These are phyloP conservation scores for Globisporangium perplexum DNA, from an alignment of 352 stramenopile genomes.

Conservation along the genomic window DNA sequence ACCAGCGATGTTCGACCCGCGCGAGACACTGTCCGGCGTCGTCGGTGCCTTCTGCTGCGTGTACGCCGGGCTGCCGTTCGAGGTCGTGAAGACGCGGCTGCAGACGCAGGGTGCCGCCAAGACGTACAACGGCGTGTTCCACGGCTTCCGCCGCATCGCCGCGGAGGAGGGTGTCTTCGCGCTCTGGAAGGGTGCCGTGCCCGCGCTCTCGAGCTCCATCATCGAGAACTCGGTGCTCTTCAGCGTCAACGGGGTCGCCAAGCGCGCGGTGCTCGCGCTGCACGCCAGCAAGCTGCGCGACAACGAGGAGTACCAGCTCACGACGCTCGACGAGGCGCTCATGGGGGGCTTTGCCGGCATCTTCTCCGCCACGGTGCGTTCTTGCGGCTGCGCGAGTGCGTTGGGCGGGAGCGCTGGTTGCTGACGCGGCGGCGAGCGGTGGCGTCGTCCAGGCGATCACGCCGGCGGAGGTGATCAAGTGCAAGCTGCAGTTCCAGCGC, in stretches of 20 bases:
- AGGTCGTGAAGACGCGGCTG: constrained; percentile 83
- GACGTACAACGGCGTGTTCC: constrained; percentile 53
- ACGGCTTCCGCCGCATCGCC: constrained; percentile 69
- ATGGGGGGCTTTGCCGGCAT: constrained; percentile 76
- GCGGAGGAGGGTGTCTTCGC: constrained; percentile 60
- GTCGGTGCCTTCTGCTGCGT: constrained; percentile 78
- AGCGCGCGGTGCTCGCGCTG: constrained; percentile 56
- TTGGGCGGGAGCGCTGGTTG: no score
- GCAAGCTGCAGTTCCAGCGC: constrained; percentile 75
- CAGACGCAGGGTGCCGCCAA: constrained; percentile 67
- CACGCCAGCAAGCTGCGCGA: constrained; percentile 36
- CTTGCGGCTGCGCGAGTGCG: no score
- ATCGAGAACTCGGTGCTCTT: constrained; percentile 90
- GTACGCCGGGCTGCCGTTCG: constrained; percentile 83
- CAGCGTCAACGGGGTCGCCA: constrained; percentile 75
- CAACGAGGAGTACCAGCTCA: constrained; percentile 51
- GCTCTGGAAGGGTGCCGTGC: constrained; percentile 87
- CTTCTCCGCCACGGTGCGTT: constrained; percentile 74
- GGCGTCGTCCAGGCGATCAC: constrained; percentile 87
- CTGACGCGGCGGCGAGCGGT: no score
- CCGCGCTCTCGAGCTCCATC: constrained; percentile 81
- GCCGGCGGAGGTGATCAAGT: constrained; percentile 83
- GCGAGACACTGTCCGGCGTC: constrained; percentile 72
- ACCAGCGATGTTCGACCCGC: constrained; percentile 69
- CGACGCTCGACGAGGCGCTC: constrained; percentile 75